Evolutionary conservation across 2,329 filamentous ascomycete genomes (phyloP), one percentile per base, ranked within the genome.

Genomic region (Paecilomyces fulvus): DNA sequence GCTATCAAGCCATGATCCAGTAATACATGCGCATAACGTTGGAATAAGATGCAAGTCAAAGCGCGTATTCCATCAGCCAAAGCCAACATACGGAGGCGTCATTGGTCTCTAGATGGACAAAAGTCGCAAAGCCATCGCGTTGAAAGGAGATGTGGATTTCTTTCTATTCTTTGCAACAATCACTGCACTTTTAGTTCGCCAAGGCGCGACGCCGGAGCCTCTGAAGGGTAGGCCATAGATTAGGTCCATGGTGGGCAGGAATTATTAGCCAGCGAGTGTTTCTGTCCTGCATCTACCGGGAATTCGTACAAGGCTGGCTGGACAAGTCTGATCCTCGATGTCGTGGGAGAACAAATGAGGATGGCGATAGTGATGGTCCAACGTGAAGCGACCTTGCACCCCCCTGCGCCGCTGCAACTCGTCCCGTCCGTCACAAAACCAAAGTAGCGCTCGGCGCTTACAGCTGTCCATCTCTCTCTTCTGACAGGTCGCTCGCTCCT

Each of bases 141-240:
- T 33, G 30, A 25, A 55, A 49, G 37, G 50, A 52, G 57, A 60
- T 59, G 53, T 58, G 59, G 56, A 64, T 61, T 64, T 64, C 63
- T 61, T 64, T 64, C 63, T 64, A 65, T 66, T 68, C 62, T 65
- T 67, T 65, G 65, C 66, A 65, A 62, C 60, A 63, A 31, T 43
- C 37, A 43, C 25, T 10, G 33, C 12, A 43, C 21, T 31, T 31
- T 31, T 55, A 55, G 54, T 31, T 25, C 49, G 31, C 48, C 20
- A 23, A 28, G 25, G 21, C 48, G 48, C 48, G 48, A 23, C 48
- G 48, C 7, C 5, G 48, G 48, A 49, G 21, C 48, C 46, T 54
- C 50, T 33, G 17, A 14, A 10, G 48, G 11, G 14, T 3, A 28
- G 48, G 48, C n/a, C 20, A 28, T 12, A 49, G 23, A 20, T 21